Base-by-base conservation (phyloP, 2,329 filamentous ascomycete species). In the Pochonia chlamydosporia region DNA sequence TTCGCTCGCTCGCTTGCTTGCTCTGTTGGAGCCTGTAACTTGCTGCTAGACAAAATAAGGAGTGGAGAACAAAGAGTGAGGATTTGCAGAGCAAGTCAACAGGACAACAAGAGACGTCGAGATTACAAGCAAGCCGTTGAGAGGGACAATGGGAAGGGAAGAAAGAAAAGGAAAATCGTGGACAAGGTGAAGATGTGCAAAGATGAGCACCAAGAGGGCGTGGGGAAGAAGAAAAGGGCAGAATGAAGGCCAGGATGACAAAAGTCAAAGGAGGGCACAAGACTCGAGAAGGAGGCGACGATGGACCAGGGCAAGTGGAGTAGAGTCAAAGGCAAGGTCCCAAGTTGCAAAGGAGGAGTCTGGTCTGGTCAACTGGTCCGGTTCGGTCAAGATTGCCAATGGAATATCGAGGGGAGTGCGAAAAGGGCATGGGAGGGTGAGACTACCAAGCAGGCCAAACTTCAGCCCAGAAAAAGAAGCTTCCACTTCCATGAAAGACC, bases 261-360 rank as follows among this genome's bases (percentile, higher is more conserved):
- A 42, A 25, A 40, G 40, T 18, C 40, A 16, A 28, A 28, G 40
- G 24, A 28, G 40, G 24, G 20, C 30, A 30, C 23, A n/a, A n/a
- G n/a, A n/a, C n/a, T n/a, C n/a, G n/a, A n/a, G 40, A 42, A 28
- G 40, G 40, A 42, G 40, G 24, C 21, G 40, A 42, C 21, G 24
- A 42, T 28, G 24, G 40, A 23, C 21, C 13, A 42, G 40, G 40
- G 40, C 40, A 42, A 25, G 40, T 24, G 37, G 37, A 40, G 37
- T 23, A 23, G 23, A n/a, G 11, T 10, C n/a, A 23, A 23, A 40
- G 13, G 37, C n/a, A n/a, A n/a, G n/a, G n/a, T n/a, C n/a, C n/a
- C n/a, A n/a, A n/a, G n/a, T n/a, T n/a, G n/a, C n/a, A n/a, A n/a
- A n/a, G n/a, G n/a, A n/a, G n/a, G n/a, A n/a, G n/a, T n/a, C n/a